Evolutionary conservation across 1,284 basidiomycete species (phyloP), one percentile per base, ranked within the genome.

Genomic region (Tranzscheliella williamsii): DNA sequence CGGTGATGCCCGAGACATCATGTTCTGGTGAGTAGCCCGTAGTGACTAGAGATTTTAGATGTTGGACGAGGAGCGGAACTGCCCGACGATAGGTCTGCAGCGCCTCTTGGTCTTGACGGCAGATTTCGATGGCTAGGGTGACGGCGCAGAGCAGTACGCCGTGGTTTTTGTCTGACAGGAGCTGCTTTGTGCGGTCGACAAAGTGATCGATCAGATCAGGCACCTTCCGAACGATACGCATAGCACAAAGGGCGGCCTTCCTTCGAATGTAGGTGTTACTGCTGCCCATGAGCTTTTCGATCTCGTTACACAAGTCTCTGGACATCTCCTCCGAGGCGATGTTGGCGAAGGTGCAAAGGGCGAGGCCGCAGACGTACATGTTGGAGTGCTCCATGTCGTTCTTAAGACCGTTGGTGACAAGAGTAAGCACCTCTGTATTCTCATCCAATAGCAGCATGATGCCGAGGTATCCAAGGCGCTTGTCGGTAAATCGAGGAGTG

Each of bases 361-460:
- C 94, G 41, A 99, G 84, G 16, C 95, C 95, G 30, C 98, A 95
- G 8, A 91, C 90, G 79, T 96, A 98, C 90, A 96, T 96, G 80
- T 97, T 98, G 11, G 93, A 88, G 80, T 97, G 93, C 79, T 98
- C 97, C 91, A 99, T 93, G 80, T 98, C 95, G 80, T 98, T 99
- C 81, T 99, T 99, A 69, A 98, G 80, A 23, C 92, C 95, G 78
- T 98, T 99, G 22, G 95, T 98, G 40, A 99, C 94, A 29, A 99
- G 83, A 2, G 91, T 99, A 63, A 99, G 82, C 1, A 98, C 94
- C 79, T 98, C 94, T 74, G 95, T 92, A 72, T 91, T 97, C 82
- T 99, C 95, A 74, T 99, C 95, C 56, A 98, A 80, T 31, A 99
- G 80, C 48, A 99, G 82, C 95, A 98, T 98, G 72, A 98, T 97